Evolutionary conservation across 2,329 filamentous ascomycete genomes (phyloP).

Genomic region (Rhynchosporium agropyri): DNA sequence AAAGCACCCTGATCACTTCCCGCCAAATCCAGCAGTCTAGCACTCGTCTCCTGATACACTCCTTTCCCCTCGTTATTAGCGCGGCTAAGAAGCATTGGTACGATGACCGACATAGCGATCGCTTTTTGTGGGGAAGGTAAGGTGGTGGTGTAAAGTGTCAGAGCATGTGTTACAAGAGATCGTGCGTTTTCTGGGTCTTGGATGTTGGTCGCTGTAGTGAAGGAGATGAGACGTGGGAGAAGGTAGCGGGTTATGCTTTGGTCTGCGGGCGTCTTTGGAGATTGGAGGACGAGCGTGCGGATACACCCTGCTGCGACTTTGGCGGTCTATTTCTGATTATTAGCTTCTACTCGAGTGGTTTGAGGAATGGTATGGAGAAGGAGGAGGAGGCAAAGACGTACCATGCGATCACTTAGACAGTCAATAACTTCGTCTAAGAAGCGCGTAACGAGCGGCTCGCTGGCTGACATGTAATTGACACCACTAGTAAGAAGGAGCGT

Average conservation of each 20-base stretch:
- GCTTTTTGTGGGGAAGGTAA: slow-evolving; percentile 51
- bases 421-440: slow-evolving; percentile 83
- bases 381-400: slow-evolving; percentile 41
- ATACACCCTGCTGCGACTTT: slow-evolving; percentile 91
- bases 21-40: slow-evolving; percentile 78
- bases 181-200: slow-evolving; percentile 82
- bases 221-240: slow-evolving; percentile 73
- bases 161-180: slow-evolving; percentile 68
- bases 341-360: slow-evolving; percentile 20
- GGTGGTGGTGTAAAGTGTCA: slow-evolving; percentile 69
- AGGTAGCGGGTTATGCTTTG: slow-evolving; percentile 75
- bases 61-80: slow-evolving; percentile 64
- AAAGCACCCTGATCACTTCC: slow-evolving; percentile 74
- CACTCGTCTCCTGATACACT: slow-evolving; percentile 72
- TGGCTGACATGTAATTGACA: slow-evolving; percentile 70
- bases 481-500: slow-evolving; percentile 88
- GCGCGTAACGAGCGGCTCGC: slow-evolving; percentile 72
- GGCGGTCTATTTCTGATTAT: slow-evolving; percentile 60
- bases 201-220: slow-evolving; percentile 68
- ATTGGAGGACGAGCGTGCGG: slow-evolving; percentile 75
- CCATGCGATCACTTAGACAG: slow-evolving; percentile 77
- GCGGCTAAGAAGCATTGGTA: slow-evolving; percentile 75
- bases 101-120: slow-evolving; percentile 72
- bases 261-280: slow-evolving; percentile 64
- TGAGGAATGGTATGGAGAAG: neutral